A percentile compares a stretch with the other conserved stretches of the same genome.
Evolutionary conservation across 2,329 filamentous ascomycete genomes (phyloP).

Genomic region (Parastagonospora nodorum): DNA sequence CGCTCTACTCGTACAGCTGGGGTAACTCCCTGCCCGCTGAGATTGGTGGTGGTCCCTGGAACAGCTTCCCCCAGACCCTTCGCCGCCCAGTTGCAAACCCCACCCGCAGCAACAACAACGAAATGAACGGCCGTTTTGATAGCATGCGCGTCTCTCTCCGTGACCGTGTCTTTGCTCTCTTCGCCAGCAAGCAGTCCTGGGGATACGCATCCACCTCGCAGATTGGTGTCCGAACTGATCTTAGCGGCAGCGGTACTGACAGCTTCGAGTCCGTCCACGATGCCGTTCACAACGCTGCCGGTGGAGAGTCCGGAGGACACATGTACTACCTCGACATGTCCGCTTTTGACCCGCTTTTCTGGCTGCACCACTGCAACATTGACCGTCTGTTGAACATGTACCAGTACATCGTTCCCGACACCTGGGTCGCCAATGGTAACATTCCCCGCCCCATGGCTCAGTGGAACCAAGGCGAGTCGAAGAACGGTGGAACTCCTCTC

Average conservation of each 20-base stretch:
- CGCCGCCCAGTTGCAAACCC: constrained; percentile 40
- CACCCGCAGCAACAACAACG: constrained; percentile 46
- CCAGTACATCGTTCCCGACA: constrained; percentile 73
- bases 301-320: constrained; percentile 62
- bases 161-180: constrained; percentile 44
- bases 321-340: constrained; percentile 75
- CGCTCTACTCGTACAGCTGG: constrained; percentile 53
- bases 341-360: constrained; percentile 74
- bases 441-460: constrained; percentile 38
- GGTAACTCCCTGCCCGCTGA: constrained; percentile 59
- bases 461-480: constrained; percentile 50
- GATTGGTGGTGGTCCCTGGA: constrained; percentile 48
- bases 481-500: constrained; percentile 59
- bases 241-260: constrained; percentile 37
- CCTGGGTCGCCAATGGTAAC: constrained; percentile 63
- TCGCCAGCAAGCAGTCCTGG: constrained; percentile 39
- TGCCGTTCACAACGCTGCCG: constrained; percentile 39
- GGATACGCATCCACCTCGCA: constrained; percentile 34
- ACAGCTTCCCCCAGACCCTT: constrained; percentile 38
- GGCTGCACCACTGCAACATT: constrained; percentile 47
- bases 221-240: constrained; percentile 38
- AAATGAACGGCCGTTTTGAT: constrained; percentile 36
- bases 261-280: constrained; percentile 47
- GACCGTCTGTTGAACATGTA: constrained; percentile 70
- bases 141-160: constrained; percentile 37